Percentiles rank a stretch among this genome's conserved stretches.
These are phyloP conservation scores for Wakefieldia striispora DNA, from an alignment of 768 basidiomycete genomes.

Conservation along the genomic window DNA sequence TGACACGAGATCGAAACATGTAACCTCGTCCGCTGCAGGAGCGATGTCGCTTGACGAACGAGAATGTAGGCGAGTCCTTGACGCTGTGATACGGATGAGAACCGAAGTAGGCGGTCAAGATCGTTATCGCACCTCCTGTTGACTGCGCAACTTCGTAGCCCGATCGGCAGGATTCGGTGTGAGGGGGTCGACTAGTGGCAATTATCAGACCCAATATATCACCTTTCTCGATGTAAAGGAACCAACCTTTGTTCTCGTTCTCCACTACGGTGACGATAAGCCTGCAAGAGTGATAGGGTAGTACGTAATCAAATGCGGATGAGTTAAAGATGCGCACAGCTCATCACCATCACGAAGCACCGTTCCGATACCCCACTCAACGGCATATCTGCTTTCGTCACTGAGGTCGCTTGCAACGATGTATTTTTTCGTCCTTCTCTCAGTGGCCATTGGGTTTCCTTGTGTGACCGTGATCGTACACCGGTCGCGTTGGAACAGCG, in stretches of 20 bases:
- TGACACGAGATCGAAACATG: constrained; percentile 89
- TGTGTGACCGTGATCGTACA: constrained; percentile 90
- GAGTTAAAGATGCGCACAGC: constrained; percentile 42
- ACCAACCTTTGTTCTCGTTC: constrained; percentile 82
- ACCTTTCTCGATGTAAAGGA: background rate
- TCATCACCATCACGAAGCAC: constrained; percentile 94
- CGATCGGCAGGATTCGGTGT: constrained; percentile 74
- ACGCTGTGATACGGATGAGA: constrained; percentile 48
- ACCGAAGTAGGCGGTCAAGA: constrained; percentile 3
- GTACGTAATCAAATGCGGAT: constrained; percentile 1
- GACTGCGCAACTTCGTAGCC: constrained; percentile 74
- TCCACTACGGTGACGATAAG: constrained; percentile 89
- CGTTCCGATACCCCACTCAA: constrained; percentile 98
- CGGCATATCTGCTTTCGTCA: constrained; percentile 90
- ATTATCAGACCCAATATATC: constrained; percentile 2
- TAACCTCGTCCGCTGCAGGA: constrained; percentile 87
- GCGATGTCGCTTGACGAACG: constrained; percentile 81
- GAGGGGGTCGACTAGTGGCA: constrained; percentile 56
- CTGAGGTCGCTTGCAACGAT: constrained; percentile 93
- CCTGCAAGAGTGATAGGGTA: constrained; percentile 30
- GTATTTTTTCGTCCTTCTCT: constrained; percentile 64
- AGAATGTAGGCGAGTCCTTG: constrained; percentile 88
- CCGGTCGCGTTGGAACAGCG: constrained; percentile 85
- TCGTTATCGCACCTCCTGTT: constrained; percentile 73
- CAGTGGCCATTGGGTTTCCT: constrained; percentile 65